Conservation (phyloP, 1,284 basidiomycete species). For the Tilletia caries region DNA sequence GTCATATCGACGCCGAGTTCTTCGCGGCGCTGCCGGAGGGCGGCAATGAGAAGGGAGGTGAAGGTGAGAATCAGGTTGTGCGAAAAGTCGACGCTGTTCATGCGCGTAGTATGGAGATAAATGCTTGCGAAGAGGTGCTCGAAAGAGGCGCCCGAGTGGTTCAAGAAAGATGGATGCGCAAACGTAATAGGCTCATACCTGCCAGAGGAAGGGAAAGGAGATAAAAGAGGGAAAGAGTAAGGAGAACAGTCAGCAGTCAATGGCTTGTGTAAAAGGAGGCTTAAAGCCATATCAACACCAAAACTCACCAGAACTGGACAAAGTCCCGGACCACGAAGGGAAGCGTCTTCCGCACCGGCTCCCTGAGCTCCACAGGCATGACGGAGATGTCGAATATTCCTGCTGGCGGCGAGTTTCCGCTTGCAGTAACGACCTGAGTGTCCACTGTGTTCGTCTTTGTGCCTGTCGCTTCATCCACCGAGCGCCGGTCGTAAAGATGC, state of each 20-base stretch:
- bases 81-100: conserved; percentile 33
- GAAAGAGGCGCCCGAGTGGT: conserved; percentile 34
- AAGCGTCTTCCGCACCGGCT: conserved; percentile 30
- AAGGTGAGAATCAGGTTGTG: conserved; percentile 40
- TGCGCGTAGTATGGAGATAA: conserved; percentile 26
- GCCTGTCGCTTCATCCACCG: neutral
- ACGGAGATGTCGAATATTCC: conserved; percentile 19
- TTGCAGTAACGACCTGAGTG: too few relatives aligned
- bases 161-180: conserved; percentile 36
- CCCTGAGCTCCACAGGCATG: conserved; percentile 27
- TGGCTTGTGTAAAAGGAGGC: too few relatives aligned
- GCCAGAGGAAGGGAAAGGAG: neutral
- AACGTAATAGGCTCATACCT: conserved; percentile 40
- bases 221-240: neutral
- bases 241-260: too few relatives aligned
- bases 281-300: too few relatives aligned
- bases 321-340: conserved; percentile 40
- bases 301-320: conserved; percentile 32
- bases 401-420: too few relatives aligned
- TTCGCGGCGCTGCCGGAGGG: conserved; percentile 24
- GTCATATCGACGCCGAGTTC: neutral
- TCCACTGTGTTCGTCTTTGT: conserved; percentile 12
- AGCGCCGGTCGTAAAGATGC: neutral
- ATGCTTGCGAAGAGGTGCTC: conserved; percentile 34
- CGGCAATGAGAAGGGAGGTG: conserved; percentile 37